Conservation (phyloP, 257 asterid species). For the Paulownia fortunei region DNA sequence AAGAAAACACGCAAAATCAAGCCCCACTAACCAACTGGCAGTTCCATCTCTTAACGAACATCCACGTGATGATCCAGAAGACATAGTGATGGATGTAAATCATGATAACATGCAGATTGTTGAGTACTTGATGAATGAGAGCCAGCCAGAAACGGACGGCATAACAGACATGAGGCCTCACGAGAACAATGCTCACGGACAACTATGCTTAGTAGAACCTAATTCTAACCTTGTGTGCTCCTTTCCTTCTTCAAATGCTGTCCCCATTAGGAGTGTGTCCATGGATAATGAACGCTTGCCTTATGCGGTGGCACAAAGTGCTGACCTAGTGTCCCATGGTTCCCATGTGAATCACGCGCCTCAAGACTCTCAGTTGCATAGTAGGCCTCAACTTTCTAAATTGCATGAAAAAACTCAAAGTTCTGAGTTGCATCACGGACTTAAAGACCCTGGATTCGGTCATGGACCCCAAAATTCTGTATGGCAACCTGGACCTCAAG, state of each 20-base stretch:
- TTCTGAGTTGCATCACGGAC: slow-evolving; percentile 37
- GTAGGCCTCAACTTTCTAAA: slow-evolving; percentile 36
- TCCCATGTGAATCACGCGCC: slow-evolving; percentile 35
- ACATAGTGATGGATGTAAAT: slow-evolving; percentile 45
- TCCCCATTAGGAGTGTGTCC: slow-evolving; percentile 18
- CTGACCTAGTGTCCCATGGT: slow-evolving; percentile 39
- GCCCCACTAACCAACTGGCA: slow-evolving; percentile 30
- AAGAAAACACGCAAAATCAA: slow-evolving; percentile 44
- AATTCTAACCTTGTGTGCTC: slow-evolving; percentile 40
- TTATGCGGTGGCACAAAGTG: slow-evolving; percentile 38
- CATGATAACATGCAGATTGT: slow-evolving; percentile 25
- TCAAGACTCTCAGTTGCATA: slow-evolving; percentile 32
- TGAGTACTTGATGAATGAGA: slow-evolving; percentile 38
- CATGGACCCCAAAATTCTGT: slow-evolving; percentile 18
- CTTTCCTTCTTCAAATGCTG: slow-evolving; percentile 44
- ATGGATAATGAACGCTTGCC: slow-evolving; percentile 34
- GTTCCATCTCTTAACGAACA: slow-evolving; percentile 43
- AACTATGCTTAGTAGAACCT: slow-evolving; percentile 38
- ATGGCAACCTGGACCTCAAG: slow-evolving; percentile 47
- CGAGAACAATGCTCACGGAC: slow-evolving; percentile 33
- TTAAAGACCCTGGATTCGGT: slow-evolving; percentile 33
- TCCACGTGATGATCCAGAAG: slow-evolving; percentile 39
- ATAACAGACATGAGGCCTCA: slow-evolving; percentile 30
- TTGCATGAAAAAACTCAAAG: slow-evolving; percentile 29
- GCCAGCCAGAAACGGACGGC: slow-evolving; percentile 33